Base-by-base conservation (phyloP, 805 yeast species). In the Myxozyma lipomycoides region DNA sequence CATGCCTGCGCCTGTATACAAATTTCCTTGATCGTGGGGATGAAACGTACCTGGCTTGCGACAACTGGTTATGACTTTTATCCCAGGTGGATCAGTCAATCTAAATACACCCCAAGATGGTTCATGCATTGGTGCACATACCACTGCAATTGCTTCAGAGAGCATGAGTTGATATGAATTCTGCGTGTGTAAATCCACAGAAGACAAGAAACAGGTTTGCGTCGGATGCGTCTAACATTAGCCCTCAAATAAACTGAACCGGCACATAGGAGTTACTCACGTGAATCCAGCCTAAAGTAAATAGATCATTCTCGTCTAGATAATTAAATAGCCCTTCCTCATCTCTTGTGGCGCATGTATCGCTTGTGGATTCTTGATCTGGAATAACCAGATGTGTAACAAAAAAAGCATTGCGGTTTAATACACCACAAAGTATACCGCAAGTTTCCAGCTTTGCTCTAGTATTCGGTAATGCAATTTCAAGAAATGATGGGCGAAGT, bases 261-360 rank as follows among this genome's bases (percentile, higher is more conserved):
- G 41, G n/a, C 19, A 17, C 22, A 5, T 5, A 7, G 18, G 17
- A 6, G 17, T 24, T 12, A 48, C 43, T 22, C 34, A 45, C 50
- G 63, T 82, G 87, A 46, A 82, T 82, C 87, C 87, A 82, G 2
- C 87, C 87, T 2, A 82, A 68, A n/a, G 82, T 76, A 59, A 82
- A 80, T 40, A 82, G 65, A 52, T 78, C 83, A 46, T 76, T 69
- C 28, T 66, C 58, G 61, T 81, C 86, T 39, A 81, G 73, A 56
- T 70, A 77, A 39, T 76, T 78, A 59, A 81, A 81, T 52, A 82
- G 62, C 3, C 69, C 65, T 56, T 81, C 85, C 61, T 82, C 87
- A 61, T 81, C 73, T 23, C 73, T 73, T 12, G 86, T 82, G 42
- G 72, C 69, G 64, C 86, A 82, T 4, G 86, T 79, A 62, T 81